Conservation (phyloP, 176 grass and related monocot genomes). For the Triticum dicoccoides region DNA sequence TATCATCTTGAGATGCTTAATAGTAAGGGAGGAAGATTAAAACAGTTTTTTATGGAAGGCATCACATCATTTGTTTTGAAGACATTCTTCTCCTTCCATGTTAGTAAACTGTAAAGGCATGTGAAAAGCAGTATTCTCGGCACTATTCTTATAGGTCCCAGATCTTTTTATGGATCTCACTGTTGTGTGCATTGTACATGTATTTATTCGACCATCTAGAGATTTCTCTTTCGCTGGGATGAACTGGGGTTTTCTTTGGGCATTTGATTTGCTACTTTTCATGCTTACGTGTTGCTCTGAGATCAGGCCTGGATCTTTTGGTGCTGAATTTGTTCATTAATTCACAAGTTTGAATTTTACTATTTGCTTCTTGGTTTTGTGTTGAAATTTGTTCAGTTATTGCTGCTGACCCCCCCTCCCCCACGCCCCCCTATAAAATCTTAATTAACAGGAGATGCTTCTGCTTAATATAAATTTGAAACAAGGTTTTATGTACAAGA, state of each 20-base stretch:
- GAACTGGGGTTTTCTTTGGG: slow-evolving; percentile 15
- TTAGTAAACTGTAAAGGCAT: slow-evolving; percentile 58
- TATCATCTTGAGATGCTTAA: slow-evolving; percentile 40
- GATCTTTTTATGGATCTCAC: slow-evolving; percentile 60
- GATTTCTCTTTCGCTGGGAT: slow-evolving; percentile 33
- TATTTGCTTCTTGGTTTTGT: not conserved
- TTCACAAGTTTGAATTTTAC: slow-evolving; percentile 4
- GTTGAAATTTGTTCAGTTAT: not conserved
- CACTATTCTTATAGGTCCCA: slow-evolving; percentile 61
- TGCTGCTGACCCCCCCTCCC: not conserved
- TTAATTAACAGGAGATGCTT: not conserved
- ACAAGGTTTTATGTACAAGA: not conserved
- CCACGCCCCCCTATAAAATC: not conserved
- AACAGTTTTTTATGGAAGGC: slow-evolving; percentile 42
- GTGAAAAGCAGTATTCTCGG: slow-evolving; percentile 57
- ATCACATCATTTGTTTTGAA: slow-evolving; percentile 49
- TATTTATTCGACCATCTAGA: slow-evolving; percentile 47
- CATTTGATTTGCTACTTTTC: slow-evolving; percentile 13
- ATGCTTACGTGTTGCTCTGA: not conserved
- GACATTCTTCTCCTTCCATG: slow-evolving; percentile 51
- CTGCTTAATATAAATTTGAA: not conserved
- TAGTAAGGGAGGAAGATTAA: slow-evolving; percentile 29
- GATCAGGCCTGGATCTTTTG: not conserved
- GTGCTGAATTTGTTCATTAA: not conserved
- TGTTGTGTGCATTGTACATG: slow-evolving; percentile 59